phyloP scores from a whole-genome alignment of 75 land plant species.

The Pinus tabuliformis region DNA sequence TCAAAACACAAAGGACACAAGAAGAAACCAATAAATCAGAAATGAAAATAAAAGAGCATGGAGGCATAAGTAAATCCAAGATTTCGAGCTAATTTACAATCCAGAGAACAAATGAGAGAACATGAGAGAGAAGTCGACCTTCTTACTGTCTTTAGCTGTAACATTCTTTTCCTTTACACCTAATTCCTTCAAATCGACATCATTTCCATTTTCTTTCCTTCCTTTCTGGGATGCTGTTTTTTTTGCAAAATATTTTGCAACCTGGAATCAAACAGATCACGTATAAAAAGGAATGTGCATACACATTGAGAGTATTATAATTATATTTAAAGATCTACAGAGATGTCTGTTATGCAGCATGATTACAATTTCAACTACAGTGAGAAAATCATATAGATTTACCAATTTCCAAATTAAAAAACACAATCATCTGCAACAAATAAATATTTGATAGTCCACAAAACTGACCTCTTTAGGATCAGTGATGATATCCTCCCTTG shows the following conservation, averaged over 20 bases:
- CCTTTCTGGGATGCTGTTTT: conserved; percentile 29
- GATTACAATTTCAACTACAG: neutral
- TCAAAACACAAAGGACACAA: neutral
- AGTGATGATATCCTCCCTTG: conserved; percentile 37
- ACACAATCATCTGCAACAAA: conserved; percentile 1
- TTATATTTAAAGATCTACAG: neutral
- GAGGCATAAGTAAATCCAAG: neutral
- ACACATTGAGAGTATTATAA: neutral
- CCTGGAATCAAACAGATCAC: conserved; percentile 27
- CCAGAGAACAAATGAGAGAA: neutral
- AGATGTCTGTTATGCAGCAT: neutral
- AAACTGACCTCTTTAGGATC: conserved; percentile 58
- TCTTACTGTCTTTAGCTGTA: conserved; percentile 37
- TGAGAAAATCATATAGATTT: neutral
- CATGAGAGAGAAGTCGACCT: conserved; percentile 16
- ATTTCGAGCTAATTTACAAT: neutral
- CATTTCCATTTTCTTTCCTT: conserved; percentile 28
- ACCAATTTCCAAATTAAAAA: neutral
- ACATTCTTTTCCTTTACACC: conserved; percentile 34
- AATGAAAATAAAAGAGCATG: too few relatives aligned
- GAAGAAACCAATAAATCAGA: too few relatives aligned
- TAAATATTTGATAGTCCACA: neutral
- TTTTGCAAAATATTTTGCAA: conserved; percentile 36
- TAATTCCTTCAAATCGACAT: conserved; percentile 14
- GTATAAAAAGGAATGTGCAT: neutral